Base-by-base conservation (phyloP, 2,329 filamentous ascomycete genomes). In the Arthrobotrys musiformis region DNA sequence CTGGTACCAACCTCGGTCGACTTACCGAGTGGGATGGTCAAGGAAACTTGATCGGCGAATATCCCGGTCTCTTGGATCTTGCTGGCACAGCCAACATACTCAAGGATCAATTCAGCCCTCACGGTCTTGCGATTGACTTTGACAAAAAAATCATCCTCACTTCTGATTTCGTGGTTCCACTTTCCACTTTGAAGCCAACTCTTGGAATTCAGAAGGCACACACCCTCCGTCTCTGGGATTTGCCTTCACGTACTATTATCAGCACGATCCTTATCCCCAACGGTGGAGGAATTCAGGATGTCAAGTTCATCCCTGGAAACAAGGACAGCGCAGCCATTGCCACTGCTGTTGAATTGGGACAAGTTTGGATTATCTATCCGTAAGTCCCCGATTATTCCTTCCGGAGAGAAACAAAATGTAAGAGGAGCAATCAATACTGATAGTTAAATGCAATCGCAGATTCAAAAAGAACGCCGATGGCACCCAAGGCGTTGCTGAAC, bases 321-420 rank as follows among this genome's bases (percentile, higher is more conserved):
- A 81, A 83, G 5, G 88, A 90, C 78, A 84, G 84, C 35, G 88
- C 88, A 33, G 88, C 88, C 9, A 83, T 90, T 24, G 88, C 88
- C 7, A 89, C 88, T 11, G 88, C 89, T 15, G 88, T 90, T 19
- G 85, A 86, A 33, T 85, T 87, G 2, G 88, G 88, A 8, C 85
- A 90, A 80, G 87, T 90, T 79, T 90, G 88, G 88, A 87, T 90
- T 81, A 89, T 90, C 82, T 90, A 90, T 81, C 89, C 89, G 22
- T 87, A 87, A 84, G 86, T 87, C 79, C 86, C 84, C 77, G 85
- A 89, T 79, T n/a, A 11, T 37, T 28, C 15, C 13, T n/a, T n/a
- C n/a, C n/a, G n/a, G n/a, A n/a, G 24, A 35, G 15, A n/a, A 19
- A 44, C 40, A 19, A 19, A 44, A 44, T 8, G 11, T 28, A n/a